Evolutionary conservation across 805 yeast genomes (phyloP), one percentile per base, ranked within the genome.

Genomic region (Pichia nanzhaoensis): DNA sequence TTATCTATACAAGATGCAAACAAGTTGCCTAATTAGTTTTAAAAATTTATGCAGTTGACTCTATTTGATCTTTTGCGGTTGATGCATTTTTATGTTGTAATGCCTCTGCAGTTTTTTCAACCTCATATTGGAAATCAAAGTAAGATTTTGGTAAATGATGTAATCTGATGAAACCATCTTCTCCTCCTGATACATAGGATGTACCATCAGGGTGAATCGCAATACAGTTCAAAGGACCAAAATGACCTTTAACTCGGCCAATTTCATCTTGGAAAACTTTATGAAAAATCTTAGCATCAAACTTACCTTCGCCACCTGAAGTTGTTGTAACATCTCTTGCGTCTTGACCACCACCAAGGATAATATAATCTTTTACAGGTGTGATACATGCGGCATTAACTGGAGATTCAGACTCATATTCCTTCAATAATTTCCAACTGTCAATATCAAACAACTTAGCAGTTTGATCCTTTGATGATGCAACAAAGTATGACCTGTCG

Each of bases 241-340:
- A 93, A 72, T 93, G 99, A 47, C 99, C 99, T 69, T 85, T 87
- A 41, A 93, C 91, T 69, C 96, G 83, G 55, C 98, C 99, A 54
- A 93, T 82, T 67, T 91, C 98, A 63, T 91, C 98, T 66, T 83
- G 84, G 66, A 90, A 93, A 41, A 93, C 78, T 70, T 91, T 93
- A 70, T 93, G 98, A 69, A 82, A 88, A 65, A 93, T 86, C 70
- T 96, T 80, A 32, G 97, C 93, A 72, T 93, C 98, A 66, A 93
- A 93, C 63, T 87, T 87, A 71, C 99, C 99, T 67, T 91, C 95
- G 40, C 83, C 74, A 45, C 89, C 80, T 36, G 93, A 78, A 22
- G 98, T 89, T n/a, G 98, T 93, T 36, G 99, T 93, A 61, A 93
- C 99, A 65, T 90, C 95, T 67, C 89, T 81, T 34, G 99, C 98